phyloP scores from a whole-genome alignment of 192 early-diverging fungal species.

The Coemansia biformis region DNA sequence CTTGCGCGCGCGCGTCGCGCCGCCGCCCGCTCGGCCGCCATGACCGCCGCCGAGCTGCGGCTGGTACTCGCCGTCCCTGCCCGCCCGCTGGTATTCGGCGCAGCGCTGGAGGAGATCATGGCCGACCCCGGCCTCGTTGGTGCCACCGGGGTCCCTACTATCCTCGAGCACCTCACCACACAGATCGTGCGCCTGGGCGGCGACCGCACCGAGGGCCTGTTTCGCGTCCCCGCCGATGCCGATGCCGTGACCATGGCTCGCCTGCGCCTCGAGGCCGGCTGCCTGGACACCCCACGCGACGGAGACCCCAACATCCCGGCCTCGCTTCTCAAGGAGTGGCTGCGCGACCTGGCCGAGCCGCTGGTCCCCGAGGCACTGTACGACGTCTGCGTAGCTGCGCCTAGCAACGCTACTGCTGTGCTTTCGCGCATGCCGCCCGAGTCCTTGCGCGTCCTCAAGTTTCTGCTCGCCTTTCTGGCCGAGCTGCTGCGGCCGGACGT shows the following conservation, averaged over 20 bases:
- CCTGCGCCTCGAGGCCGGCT: slow-evolving; percentile 76
- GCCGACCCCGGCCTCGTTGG: slow-evolving; percentile 44
- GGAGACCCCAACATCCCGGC: slow-evolving; percentile 88
- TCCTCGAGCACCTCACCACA: slow-evolving; percentile 76
- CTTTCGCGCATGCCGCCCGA: slow-evolving; percentile 24
- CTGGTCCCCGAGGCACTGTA: slow-evolving; percentile 81
- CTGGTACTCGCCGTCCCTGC: slow-evolving; percentile 76
- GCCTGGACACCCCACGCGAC: slow-evolving; percentile 66
- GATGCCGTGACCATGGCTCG: slow-evolving; percentile 73
- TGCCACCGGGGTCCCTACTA: slow-evolving; percentile 58
- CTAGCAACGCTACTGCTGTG: slow-evolving; percentile 54
- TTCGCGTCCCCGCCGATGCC: slow-evolving; percentile 90
- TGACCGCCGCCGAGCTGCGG: slow-evolving; percentile 61
- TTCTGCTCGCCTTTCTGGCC: slow-evolving; percentile 77
- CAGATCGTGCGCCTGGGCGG: slow-evolving; percentile 74
- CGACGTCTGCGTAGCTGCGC: slow-evolving; percentile 65
- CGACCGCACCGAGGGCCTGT: slow-evolving; percentile 83
- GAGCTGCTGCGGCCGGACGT: slow-evolving; percentile 69
- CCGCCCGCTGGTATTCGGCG: slow-evolving; percentile 83
- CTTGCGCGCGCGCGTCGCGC: slow-evolving; percentile 73
- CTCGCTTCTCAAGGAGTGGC: slow-evolving; percentile 88
- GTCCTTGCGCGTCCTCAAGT: slow-evolving; percentile 58
- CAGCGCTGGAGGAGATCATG: slow-evolving; percentile 81
- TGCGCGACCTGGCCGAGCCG: slow-evolving; percentile 88
- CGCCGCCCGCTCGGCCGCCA: slow-evolving; percentile 66